Evolutionary conservation across 768 basidiomycete species (phyloP).

Genomic region (Boletales sp.): DNA sequence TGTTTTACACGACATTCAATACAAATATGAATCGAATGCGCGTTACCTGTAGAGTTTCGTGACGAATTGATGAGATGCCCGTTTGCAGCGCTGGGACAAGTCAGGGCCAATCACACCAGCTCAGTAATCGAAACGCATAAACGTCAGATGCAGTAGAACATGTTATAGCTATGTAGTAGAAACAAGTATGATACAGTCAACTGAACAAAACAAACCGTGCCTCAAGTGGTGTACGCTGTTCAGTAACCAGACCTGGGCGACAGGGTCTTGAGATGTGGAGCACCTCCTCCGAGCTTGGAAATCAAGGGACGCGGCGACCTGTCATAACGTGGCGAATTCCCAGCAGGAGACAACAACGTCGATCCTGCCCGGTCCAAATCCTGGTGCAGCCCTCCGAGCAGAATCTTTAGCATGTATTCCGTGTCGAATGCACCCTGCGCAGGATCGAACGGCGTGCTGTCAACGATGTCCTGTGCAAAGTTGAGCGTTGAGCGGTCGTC

Average conservation of each 20-base stretch:
- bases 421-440: conserved; percentile 29
- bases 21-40: too few species aligned
- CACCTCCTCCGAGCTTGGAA: conserved; percentile 9
- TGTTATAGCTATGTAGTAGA: too few species aligned
- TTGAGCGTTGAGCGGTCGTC: neutral
- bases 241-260: conserved; percentile 13
- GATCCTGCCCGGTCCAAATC: conserved; percentile 12
- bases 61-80: too few species aligned
- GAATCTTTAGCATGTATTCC: conserved; percentile 34
- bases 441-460: conserved; percentile 39
- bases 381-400: conserved; percentile 25
- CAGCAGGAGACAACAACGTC: conserved; percentile 8
- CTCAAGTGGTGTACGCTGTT: neutral
- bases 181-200: too few species aligned
- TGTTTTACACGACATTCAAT: too few species aligned
- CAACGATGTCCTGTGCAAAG: conserved; percentile 40
- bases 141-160: too few species aligned
- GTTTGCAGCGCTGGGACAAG: too few species aligned
- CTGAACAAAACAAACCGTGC: neutral
- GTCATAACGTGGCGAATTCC: conserved; percentile 2
- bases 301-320: conserved; percentile 10
- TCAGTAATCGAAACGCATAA: too few species aligned
- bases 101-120: too few species aligned
- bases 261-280: conserved; percentile 12
- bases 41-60: too few species aligned